Evolutionary conservation across 495 filamentous ascomycete species (phyloP).

Genomic region (Barbatosphaeria neglecta): DNA sequence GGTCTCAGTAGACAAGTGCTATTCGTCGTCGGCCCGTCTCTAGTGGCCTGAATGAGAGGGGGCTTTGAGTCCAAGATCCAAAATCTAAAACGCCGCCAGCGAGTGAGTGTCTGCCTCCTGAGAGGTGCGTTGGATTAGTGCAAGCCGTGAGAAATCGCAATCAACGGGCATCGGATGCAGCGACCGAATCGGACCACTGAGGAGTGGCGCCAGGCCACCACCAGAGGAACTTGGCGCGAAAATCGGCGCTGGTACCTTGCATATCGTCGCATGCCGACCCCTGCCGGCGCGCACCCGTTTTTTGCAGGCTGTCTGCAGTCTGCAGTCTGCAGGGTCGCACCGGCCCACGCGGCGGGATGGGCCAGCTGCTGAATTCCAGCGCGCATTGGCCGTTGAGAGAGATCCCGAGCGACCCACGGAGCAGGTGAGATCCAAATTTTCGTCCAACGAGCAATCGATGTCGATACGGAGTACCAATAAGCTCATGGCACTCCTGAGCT

Average conservation of each 20-base stretch:
- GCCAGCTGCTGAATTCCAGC: background rate
- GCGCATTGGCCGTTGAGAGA: background rate
- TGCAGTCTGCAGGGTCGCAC: background rate
- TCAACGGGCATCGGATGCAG: background rate
- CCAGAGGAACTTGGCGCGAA: background rate
- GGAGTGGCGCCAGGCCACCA: background rate
- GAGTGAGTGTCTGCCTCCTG: background rate
- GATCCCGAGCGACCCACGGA: too few relatives aligned
- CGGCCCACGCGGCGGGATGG: background rate
- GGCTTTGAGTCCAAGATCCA: too few relatives aligned
- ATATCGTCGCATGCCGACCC: conserved; percentile 1
- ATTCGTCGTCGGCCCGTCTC: too few relatives aligned
- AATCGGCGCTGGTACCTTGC: conserved; percentile 1
- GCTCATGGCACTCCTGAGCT: too few relatives aligned
- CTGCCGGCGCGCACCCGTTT: too few relatives aligned
- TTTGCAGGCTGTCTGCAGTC: too few relatives aligned
- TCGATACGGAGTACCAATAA: too few relatives aligned
- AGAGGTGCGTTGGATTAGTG: background rate
- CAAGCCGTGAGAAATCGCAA: background rate
- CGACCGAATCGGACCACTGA: background rate
- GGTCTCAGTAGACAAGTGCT: too few relatives aligned
- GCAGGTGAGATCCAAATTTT: too few relatives aligned
- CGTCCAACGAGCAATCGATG: too few relatives aligned
- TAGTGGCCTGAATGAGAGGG: too few relatives aligned
- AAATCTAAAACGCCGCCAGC: too few relatives aligned